phyloP scores from a whole-genome alignment of 495 filamentous ascomycete genomes.

The Talaromyces trachyspermus region DNA sequence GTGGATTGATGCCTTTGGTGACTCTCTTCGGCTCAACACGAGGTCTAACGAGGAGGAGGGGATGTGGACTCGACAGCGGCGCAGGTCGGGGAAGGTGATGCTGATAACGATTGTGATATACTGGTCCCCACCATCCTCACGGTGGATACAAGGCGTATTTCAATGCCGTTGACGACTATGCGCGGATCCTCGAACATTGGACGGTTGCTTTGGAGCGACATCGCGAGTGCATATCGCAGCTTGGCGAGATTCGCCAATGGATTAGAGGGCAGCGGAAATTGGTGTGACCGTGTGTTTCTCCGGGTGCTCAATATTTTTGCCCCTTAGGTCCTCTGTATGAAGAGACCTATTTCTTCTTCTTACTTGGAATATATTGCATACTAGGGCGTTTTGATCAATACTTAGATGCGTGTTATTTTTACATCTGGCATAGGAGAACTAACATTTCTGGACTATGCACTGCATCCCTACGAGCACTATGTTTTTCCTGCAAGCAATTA shows the following conservation, averaged over 20 bases:
- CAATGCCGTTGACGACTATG: slow-evolving; percentile 55
- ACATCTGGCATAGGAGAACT: too few relatives aligned
- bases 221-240: slow-evolving; percentile 49
- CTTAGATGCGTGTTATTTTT: too few relatives aligned
- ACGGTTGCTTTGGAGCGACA: slow-evolving; percentile 56
- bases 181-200: slow-evolving; percentile 57
- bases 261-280: slow-evolving; percentile 34
- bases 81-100: slow-evolving; percentile 11
- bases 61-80: slow-evolving; percentile 9
- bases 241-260: slow-evolving; percentile 49
- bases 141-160: slow-evolving; percentile 53
- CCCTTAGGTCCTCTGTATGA: background rate
- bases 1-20: slow-evolving; percentile 53
- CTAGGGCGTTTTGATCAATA: background rate
- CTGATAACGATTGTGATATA: slow-evolving; percentile 18
- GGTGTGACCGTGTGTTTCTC: too few relatives aligned
- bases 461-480: too few relatives aligned
- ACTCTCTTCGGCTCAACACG: slow-evolving; percentile 29
- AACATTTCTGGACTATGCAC: too few relatives aligned
- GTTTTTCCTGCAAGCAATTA: too few relatives aligned
- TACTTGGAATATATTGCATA: background rate
- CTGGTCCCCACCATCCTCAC: slow-evolving; percentile 24
- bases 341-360: background rate
- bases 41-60: slow-evolving; percentile 12
- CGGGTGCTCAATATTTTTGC: background rate